These are phyloP conservation scores for Rhynchosporium secalis DNA, from an alignment of 2,329 filamentous ascomycete species.

Conservation along the genomic window DNA sequence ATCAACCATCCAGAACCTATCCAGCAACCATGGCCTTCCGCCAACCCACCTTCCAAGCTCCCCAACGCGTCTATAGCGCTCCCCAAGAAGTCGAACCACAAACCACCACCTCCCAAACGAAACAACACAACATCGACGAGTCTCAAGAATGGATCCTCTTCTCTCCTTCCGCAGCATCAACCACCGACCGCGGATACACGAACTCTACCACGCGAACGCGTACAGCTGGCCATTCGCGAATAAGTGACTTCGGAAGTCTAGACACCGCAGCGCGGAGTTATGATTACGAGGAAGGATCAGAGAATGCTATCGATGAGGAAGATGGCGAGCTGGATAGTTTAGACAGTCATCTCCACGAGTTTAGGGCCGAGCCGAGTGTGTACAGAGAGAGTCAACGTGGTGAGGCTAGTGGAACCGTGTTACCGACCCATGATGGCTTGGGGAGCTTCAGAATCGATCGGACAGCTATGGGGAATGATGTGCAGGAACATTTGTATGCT, in stretches of 20 bases:
- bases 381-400: constrained; percentile 33
- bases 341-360: constrained; percentile 88
- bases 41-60: constrained; percentile 55
- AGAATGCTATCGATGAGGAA: constrained; percentile 58
- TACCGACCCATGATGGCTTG: constrained; percentile 91
- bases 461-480: constrained; percentile 51
- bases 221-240: constrained; percentile 68
- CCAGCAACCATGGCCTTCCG: constrained; percentile 56
- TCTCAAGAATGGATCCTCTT: constrained; percentile 97
- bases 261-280: constrained; percentile 66
- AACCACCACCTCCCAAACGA: constrained; percentile 31
- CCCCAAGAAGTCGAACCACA: constrained; percentile 41
- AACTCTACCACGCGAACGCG: constrained; percentile 63
- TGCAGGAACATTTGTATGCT: constrained; percentile 84
- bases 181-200: constrained; percentile 67
- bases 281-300: constrained; percentile 58
- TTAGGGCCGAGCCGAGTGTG: constrained; percentile 59
- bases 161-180: constrained; percentile 69
- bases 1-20: not conserved
- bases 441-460: constrained; percentile 76
- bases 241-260: constrained; percentile 80
- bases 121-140: constrained; percentile 54
- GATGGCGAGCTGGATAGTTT: constrained; percentile 87
- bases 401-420: constrained; percentile 53
- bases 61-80: constrained; percentile 49